Conservation (phyloP, 176 grass and related monocot genomes). For the Luzula sylvatica region DNA sequence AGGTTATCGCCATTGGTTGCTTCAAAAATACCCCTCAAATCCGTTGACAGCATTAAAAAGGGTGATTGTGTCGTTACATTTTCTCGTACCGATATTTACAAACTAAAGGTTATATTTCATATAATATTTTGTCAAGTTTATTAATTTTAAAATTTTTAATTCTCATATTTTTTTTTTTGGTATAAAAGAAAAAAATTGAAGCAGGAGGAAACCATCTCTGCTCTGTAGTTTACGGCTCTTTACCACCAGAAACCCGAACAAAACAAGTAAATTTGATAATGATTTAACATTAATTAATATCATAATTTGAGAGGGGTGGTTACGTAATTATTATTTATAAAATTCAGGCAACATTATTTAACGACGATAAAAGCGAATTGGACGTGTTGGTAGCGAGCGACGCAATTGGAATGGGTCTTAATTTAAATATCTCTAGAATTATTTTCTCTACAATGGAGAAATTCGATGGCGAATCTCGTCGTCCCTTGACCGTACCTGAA, state of each 20-base stretch:
- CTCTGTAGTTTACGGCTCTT: constrained; percentile 94
- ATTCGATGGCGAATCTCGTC: constrained; percentile 53
- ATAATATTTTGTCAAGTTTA: constrained; percentile 8
- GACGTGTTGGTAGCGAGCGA: constrained; percentile 94
- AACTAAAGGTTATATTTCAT: constrained; percentile 54
- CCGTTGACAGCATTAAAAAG: constrained; percentile 68
- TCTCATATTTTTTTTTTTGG: background rate
- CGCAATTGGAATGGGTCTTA: constrained; percentile 98
- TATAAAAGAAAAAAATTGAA: constrained; percentile 78
- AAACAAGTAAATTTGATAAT: constrained; percentile 74
- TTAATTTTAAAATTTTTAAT: constrained; percentile 11
- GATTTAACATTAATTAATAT: too few relatives aligned
- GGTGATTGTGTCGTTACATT: constrained; percentile 92
- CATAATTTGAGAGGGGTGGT: too few relatives aligned
- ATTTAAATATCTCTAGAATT: constrained; percentile 97
- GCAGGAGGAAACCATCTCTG: constrained; percentile 72
- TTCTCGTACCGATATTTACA: constrained; percentile 64
- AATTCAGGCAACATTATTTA: constrained; percentile 82
- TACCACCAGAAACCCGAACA: constrained; percentile 92
- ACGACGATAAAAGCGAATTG: constrained; percentile 83
- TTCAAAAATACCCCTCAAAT: constrained; percentile 59
- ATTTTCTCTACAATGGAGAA: constrained; percentile 91
- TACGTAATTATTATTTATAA: background rate
- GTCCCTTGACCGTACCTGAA: constrained; percentile 64
- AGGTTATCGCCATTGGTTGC: constrained; percentile 81